These are phyloP conservation scores for Senecio squalidus DNA, from an alignment of 140 eudicot genomes.

Conservation along the genomic window DNA sequence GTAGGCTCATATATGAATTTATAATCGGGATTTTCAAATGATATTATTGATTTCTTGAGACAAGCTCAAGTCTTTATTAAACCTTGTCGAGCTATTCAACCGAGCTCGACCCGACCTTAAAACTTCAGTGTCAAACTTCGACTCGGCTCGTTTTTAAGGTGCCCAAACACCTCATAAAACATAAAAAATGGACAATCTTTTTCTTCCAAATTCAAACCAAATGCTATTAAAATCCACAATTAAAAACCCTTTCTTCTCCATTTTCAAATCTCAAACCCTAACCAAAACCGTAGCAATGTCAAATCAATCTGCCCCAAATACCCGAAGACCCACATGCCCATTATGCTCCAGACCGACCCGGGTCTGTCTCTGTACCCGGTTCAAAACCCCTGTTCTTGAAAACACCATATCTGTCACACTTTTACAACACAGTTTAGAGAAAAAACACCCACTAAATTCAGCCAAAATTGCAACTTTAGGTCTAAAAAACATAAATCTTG, in stretches of 20 bases:
- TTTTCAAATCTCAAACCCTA: conserved; percentile 30
- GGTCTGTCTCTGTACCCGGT: conserved; percentile 62
- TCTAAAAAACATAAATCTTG: conserved; percentile 42
- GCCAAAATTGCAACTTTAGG: conserved; percentile 72
- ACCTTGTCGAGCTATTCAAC: neutral
- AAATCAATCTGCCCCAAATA: conserved; percentile 18
- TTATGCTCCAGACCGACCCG: conserved; percentile 62
- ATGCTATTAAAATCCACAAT: conserved; percentile 27
- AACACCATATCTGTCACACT: conserved; percentile 75
- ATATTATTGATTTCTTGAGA: neutral
- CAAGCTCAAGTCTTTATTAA: neutral
- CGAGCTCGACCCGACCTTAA: neutral
- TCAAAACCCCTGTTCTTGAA: conserved; percentile 53
- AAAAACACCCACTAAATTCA: conserved; percentile 85
- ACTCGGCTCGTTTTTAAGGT: too few species aligned
- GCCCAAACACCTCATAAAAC: neutral
- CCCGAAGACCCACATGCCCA: conserved; percentile 81
- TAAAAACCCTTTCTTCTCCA: conserved; percentile 26
- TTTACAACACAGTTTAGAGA: conserved; percentile 75
- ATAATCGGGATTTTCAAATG: neutral
- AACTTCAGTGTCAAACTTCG: too few species aligned
- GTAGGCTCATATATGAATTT: neutral
- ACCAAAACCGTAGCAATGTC: conserved; percentile 49
- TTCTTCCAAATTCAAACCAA: neutral
- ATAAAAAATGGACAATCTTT: too few species aligned